Percentiles rank a stretch among this genome's conserved stretches.
Conservation (phyloP, 1,139 yeast species). For the Kodamaea sp. region DNA sequence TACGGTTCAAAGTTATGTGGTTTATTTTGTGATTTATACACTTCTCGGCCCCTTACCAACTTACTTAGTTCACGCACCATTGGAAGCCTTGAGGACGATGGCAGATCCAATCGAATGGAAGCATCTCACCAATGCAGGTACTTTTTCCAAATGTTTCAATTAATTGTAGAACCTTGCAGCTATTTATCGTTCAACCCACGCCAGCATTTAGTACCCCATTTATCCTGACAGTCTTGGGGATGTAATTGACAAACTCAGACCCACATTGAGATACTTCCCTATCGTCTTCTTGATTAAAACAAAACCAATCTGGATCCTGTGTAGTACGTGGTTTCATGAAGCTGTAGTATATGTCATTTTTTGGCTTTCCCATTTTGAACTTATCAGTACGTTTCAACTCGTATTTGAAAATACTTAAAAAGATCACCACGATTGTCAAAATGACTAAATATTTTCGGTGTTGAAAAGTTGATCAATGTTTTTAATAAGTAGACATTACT, state of each 20-base stretch:
- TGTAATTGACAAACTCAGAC: conserved; percentile 13
- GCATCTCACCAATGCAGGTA: conserved; percentile 14
- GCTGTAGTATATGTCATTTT: conserved; percentile 11
- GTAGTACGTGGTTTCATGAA: conserved; percentile 7
- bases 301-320: conserved; percentile 6
- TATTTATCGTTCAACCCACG: conserved; percentile 14
- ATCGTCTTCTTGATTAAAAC: conserved; percentile 14
- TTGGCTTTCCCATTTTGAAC: conserved; percentile 11
- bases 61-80: conserved; percentile 15
- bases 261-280: conserved; percentile 12
- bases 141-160: conserved; percentile 12
- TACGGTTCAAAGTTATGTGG: no score
- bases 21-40: no score
- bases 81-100: conserved; percentile 7
- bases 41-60: no score
- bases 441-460: no score
- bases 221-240: conserved; percentile 11
- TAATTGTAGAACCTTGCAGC: conserved; percentile 11
- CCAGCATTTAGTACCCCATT: conserved; percentile 13
- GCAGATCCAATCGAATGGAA: conserved; percentile 12
- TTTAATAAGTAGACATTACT: no score
- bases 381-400: conserved; percentile 10
- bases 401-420: no score
- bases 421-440: no score
- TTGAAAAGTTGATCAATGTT: no score